Conservation (phyloP, 805 yeast species). For the Deakozyma indianensis region DNA sequence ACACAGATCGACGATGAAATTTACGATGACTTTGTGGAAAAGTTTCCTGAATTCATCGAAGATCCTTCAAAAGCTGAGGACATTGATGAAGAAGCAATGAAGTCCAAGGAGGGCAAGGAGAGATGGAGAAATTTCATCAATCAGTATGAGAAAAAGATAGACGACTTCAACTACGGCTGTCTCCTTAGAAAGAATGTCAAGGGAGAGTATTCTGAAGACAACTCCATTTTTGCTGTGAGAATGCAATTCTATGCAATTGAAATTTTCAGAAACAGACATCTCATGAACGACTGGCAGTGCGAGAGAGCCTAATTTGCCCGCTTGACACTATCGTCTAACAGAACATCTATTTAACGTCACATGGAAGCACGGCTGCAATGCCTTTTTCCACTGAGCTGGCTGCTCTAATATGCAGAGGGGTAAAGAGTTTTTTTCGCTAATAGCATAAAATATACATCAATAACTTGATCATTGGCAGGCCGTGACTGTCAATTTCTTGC, state of each 20-base stretch:
- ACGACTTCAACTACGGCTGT: conserved; percentile 93
- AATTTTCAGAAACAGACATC: conserved; percentile 80
- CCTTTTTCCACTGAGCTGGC: not conserved
- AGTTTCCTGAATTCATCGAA: conserved; percentile 79
- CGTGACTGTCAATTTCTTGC: not conserved
- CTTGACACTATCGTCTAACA: too few relatives aligned
- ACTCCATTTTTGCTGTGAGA: conserved; percentile 81
- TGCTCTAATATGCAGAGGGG: too few relatives aligned
- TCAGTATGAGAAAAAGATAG: conserved; percentile 63
- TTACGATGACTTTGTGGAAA: conserved; percentile 30
- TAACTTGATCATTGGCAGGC: too few relatives aligned
- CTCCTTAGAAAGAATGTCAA: conserved; percentile 59
- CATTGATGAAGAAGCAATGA: conserved; percentile 69
- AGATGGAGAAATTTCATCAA: conserved; percentile 85
- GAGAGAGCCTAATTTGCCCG: too few relatives aligned
- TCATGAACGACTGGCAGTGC: conserved; percentile 90
- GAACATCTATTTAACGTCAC: too few relatives aligned
- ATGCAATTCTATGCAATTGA: conserved; percentile 92
- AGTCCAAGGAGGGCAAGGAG: conserved; percentile 62
- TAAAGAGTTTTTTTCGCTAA: too few relatives aligned
- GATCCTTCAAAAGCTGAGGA: conserved; percentile 36
- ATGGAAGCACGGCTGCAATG: not conserved
- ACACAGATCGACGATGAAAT: conserved; percentile 26
- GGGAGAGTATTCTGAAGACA: conserved; percentile 67
- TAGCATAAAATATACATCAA: too few relatives aligned